These are phyloP conservation scores for Mycena rebaudengoi DNA, from an alignment of 768 basidiomycete species.

Conservation along the genomic window DNA sequence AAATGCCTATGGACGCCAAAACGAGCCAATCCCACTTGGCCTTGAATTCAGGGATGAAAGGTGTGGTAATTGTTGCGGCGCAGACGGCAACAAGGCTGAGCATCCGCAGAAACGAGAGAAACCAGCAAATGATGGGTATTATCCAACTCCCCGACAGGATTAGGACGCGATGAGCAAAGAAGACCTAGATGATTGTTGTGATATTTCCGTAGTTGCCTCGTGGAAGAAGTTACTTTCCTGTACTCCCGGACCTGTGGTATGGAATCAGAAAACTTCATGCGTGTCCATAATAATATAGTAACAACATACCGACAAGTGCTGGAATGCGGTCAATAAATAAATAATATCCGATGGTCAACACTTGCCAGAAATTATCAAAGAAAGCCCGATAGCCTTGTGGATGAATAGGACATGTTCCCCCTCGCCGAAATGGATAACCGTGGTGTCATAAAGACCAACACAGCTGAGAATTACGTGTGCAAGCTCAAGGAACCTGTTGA, in stretches of 20 bases:
- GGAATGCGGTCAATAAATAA: background rate
- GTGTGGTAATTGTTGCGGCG: background rate
- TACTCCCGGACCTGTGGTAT: background rate
- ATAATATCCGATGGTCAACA: background rate
- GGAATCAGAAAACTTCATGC: background rate
- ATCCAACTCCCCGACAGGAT: background rate
- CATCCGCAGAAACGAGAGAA: background rate
- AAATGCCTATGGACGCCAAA: background rate
- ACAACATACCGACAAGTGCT: slow-evolving; percentile 6
- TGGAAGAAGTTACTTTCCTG: background rate
- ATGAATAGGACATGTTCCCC: background rate
- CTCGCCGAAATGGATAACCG: slow-evolving; percentile 8
- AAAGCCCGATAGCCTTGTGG: slow-evolving; percentile 9
- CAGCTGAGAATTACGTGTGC: slow-evolving; percentile 10
- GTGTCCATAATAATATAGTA: too few relatives aligned
- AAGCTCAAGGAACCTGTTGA: slow-evolving; percentile 9
- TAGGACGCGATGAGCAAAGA: slow-evolving; percentile 6
- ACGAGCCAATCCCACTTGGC: slow-evolving; percentile 8
- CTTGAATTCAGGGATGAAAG: slow-evolving; percentile 13
- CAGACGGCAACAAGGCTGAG: background rate
- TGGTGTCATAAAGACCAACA: background rate
- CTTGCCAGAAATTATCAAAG: slow-evolving; percentile 1
- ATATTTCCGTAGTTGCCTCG: background rate
- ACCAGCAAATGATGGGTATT: slow-evolving; percentile 2
- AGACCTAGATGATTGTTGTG: background rate